Evolutionary conservation across 257 asterid genomes (phyloP).

Genomic region (Henckelia pumila): DNA sequence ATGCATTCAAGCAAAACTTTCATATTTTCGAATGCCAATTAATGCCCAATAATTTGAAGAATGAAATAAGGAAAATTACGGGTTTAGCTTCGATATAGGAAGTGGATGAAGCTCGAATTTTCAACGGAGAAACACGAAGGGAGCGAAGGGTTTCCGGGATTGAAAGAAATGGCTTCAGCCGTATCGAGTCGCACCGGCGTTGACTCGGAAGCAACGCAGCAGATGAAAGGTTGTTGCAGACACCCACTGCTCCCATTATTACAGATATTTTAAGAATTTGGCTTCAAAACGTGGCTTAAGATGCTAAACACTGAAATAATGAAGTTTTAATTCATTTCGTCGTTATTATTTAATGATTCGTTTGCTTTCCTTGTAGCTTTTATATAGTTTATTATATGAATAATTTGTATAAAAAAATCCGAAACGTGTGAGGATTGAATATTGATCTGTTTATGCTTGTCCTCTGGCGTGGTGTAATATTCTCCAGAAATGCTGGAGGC

Average conservation of each 20-base stretch:
- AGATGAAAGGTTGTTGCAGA: conserved; percentile 23
- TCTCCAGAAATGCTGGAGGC: neutral
- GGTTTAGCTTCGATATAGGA: conserved; percentile 40
- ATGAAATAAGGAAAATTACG: conserved; percentile 29
- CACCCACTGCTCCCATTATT: conserved; percentile 28
- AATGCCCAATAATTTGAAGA: neutral
- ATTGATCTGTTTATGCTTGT: neutral
- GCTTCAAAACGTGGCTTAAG: neutral
- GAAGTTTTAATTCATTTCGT: neutral
- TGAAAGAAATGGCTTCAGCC: conserved; percentile 23
- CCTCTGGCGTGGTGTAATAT: neutral
- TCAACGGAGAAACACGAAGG: conserved; percentile 27
- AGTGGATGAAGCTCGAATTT: conserved; percentile 41
- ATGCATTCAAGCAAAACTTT: neutral
- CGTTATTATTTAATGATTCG: neutral
- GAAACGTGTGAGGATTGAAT: neutral
- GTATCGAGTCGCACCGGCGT: conserved; percentile 30
- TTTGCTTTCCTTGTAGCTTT: neutral
- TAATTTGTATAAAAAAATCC: neutral
- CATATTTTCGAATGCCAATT: neutral
- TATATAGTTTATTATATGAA: too few relatives aligned
- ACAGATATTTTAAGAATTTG: conserved; percentile 5
- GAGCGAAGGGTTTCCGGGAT: conserved; percentile 28
- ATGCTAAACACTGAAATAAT: neutral
- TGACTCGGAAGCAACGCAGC: conserved; percentile 34